phyloP scores from a whole-genome alignment of 1,284 basidiomycete genomes.

The Fistulina hepatica region DNA sequence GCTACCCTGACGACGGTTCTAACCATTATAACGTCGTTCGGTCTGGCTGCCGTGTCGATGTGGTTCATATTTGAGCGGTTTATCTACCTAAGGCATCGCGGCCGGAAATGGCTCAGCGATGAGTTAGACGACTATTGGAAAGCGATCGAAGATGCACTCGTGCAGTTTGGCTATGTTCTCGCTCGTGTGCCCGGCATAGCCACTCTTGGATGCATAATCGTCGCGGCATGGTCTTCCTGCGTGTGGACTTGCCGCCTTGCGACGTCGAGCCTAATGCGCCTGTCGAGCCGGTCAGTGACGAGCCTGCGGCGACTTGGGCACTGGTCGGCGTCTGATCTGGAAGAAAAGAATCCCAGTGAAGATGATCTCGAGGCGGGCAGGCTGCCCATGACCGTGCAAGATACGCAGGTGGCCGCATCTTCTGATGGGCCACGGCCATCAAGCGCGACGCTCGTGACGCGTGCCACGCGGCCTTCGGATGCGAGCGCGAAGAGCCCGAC shows the following conservation, averaged over 20 bases:
- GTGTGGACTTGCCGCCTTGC: slow-evolving; percentile 1
- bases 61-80: slow-evolving; percentile 73
- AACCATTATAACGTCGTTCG: slow-evolving; percentile 64
- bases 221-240: too few species aligned
- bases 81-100: slow-evolving; percentile 57
- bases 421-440: too few species aligned
- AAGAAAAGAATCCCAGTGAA: not conserved
- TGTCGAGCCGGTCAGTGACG: not conserved
- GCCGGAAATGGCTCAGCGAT: slow-evolving; percentile 67
- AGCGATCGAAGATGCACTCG: too few species aligned
- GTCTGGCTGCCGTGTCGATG: slow-evolving; percentile 59
- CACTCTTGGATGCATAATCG: too few species aligned
- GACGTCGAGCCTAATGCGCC: not conserved
- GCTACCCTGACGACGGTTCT: slow-evolving; percentile 65
- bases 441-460: too few species aligned
- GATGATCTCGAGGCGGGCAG: slow-evolving; percentile 1
- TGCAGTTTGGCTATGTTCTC: too few species aligned
- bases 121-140: slow-evolving; percentile 46
- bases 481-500: not conserved
- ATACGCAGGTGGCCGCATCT: not conserved
- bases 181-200: too few species aligned
- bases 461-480: not conserved
- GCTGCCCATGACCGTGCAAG: too few species aligned
- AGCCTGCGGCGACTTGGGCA: not conserved
- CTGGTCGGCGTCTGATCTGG: not conserved